Evolutionary conservation across 2,329 filamentous ascomycete species (phyloP), one percentile per base, ranked within the genome.

Genomic region (Neodidymelliopsis sp.): DNA sequence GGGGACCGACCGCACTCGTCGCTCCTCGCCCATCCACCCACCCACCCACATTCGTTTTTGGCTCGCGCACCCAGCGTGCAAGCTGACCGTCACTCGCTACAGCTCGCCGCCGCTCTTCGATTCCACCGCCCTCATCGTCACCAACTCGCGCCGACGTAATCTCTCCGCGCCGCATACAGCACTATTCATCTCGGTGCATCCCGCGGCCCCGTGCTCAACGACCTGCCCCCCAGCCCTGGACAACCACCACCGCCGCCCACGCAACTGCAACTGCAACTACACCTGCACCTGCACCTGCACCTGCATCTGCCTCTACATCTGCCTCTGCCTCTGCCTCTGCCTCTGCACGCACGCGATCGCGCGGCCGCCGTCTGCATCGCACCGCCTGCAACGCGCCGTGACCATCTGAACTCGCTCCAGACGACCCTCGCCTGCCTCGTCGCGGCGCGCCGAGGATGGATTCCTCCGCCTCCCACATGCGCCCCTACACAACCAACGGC

Each of bases 401-500:
- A 30, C 44, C 52, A 33, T 53, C 52, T 46, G 37, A 53, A 46
- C 38, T 38, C 39, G 53, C 44, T 50, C 35, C 35, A 42, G 39
- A 50, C 41, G n/a, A 23, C 33, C 41, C 15, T 20, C 29, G 37
- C 38, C 44, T 49, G 61, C 54, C 52, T 60, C 55, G 45, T 60
- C 54, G 60, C 56, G 58, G 59, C 59, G 62, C 59, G 59, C 51
- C 41, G 56, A 67, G 31, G 23, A 67, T 70, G 67, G 62, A 65
- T 39, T 56, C 56, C 33, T 63, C 58, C 60, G 57, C 54, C 52
- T 48, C 49, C 30, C 56, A 48, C 49, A 64, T 65, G 61, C 63
- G 44, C 22, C 56, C 52, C 30, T 23, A 60, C 55, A 16, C 55
- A 49, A 34, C 52, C 48, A 35, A 51, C 54, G 38, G 54, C 43